Base-by-base conservation (phyloP, 2,329 filamentous ascomycete genomes). In the Pseudogymnoascus sp. region DNA sequence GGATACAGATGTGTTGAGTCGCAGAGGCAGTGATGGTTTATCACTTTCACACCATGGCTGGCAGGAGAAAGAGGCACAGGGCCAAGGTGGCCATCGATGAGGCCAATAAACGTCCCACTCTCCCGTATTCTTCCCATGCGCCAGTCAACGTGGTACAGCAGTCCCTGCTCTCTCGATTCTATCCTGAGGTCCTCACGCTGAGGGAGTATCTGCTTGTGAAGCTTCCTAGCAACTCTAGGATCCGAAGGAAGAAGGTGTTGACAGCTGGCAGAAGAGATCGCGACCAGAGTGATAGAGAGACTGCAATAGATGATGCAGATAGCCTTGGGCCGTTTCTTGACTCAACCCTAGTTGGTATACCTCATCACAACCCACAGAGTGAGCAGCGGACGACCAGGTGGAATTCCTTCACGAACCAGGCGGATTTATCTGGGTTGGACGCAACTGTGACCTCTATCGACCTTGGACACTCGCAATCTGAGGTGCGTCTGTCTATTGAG, bases 151-250 rank as follows among this genome's bases (percentile, higher is more conserved):
- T 70, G 5, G 69, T 77, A 61, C 74, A 76, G 63, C 87, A 91
- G 71, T 83, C 85, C 61, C 81, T 95, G 35, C 79, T 96, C 63
- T 80, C 80, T 52, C 81, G 83, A 65, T 89, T 88, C 75, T 96
- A 92, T 75, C 75, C 81, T 6, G 75, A 80, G 55, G 81, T 92
- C 11, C 74, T 84, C 62, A 86, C 86, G 0, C 77, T 96, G 63
- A 86, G 91, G 69, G 80, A 88, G 63, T 90, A 91, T 76, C 77
- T 93, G 40, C 77, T 93, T 58, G 78, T 78, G 18, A 83, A 80
- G 64, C 81, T 96, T 9, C 88, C 90, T 0, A 67, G 74, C n/a
- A 80, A 84, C 9, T 93, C 90, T 4, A 88, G 81, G 62, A 72
- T 86, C 61, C 77, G 85, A 52, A 77, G 82, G 31, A 84, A 79